A percentile compares a stretch with the other conserved stretches of the same genome.
These are phyloP conservation scores for Kuraishia piskuri DNA, from an alignment of 805 yeast genomes.

Conservation along the genomic window DNA sequence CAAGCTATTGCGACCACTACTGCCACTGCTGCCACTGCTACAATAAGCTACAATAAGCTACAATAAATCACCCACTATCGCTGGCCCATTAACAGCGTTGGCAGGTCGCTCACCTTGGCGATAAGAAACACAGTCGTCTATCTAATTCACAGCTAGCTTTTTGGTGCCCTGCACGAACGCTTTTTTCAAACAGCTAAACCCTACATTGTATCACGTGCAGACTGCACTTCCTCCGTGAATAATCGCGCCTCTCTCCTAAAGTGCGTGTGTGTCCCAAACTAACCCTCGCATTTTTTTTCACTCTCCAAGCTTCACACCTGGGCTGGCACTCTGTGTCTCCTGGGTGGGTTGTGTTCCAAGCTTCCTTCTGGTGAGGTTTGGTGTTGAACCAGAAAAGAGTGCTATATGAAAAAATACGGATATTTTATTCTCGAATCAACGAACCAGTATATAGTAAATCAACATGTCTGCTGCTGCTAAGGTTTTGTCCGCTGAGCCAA, in stretches of 20 bases:
- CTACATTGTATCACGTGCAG: background rate
- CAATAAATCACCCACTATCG: too few relatives aligned
- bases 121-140: too few relatives aligned
- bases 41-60: too few relatives aligned
- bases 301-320: background rate
- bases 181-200: background rate
- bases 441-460: background rate
- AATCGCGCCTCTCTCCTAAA: background rate
- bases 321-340: background rate
- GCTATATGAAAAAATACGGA: too few relatives aligned
- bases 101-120: too few relatives aligned
- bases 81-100: too few relatives aligned
- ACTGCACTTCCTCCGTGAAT: background rate
- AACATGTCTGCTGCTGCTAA: constrained; percentile 95
- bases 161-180: background rate
- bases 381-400: background rate
- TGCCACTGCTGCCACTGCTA: too few relatives aligned
- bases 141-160: background rate
- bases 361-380: background rate
- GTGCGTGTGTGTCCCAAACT: background rate
- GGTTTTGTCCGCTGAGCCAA: constrained; percentile 90
- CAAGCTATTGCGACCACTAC: too few relatives aligned
- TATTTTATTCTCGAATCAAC: background rate
- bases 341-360: background rate
- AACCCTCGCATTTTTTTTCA: background rate